Base-by-base conservation (phyloP, 2,329 filamentous ascomycete species). In the Fusarium pseudonygamai region DNA sequence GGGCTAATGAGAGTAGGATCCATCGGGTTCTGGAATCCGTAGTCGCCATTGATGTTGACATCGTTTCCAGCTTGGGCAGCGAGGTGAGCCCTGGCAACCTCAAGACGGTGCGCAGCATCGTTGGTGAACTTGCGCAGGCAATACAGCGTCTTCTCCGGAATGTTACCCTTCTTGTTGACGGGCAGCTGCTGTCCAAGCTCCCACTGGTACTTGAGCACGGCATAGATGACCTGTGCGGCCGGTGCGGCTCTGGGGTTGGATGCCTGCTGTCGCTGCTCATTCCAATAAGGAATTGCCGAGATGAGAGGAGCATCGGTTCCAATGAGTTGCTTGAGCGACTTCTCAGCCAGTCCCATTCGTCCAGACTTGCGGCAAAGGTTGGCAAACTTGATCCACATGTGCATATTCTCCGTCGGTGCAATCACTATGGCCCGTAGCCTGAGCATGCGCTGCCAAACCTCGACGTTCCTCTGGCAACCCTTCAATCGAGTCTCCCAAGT, bases 371-470 rank as follows among this genome's bases (percentile, higher is more conserved):
- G 93, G 83, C 97, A 99, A 11, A 99, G 90, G 78, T 98, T 99
- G 78, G 96, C 94, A 81, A 98, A 99, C 81, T 99, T 99, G 86
- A 99, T 98, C 91, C 95, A 98, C 95, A 99, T 99, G 78, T 97
- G 93, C 87, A 97, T 94, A 78, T 98, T 98, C 81, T 99, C 95
- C 39, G 90, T 90, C 0, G 97, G 96, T 2, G 92, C 92, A 69
- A 98, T 96, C 67, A 99, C 96, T 58, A 99, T 87, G 26, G 95
- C 93, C 68, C 96, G 91, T 37, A 99, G 91, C 80, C 97, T 96
- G 62, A 99, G 90, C 94, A 98, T 98, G 68, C 96, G 91, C 80
- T 98, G 95, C 96, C 96, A 99, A 7, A 98, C 94, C 79, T 99
- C 96, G 26, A 98, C 95, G 77, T 98, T 98, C 64, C 96, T 93